phyloP scores from a whole-genome alignment of 441 rosid genomes.

The Croton setiger region DNA sequence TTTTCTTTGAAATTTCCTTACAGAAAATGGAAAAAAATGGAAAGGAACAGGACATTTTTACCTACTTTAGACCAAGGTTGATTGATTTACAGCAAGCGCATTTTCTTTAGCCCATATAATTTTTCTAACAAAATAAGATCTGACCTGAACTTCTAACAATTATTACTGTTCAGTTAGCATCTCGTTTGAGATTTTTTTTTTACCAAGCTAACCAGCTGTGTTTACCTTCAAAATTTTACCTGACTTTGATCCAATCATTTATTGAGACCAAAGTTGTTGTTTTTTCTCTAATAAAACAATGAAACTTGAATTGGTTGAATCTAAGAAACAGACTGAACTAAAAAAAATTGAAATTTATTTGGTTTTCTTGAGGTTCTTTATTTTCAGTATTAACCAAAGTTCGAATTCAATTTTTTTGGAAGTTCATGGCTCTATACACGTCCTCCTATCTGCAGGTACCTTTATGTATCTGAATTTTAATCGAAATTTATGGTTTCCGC shows the following conservation, averaged over 20 bases:
- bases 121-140: no score
- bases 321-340: neutral
- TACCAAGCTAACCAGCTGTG: neutral
- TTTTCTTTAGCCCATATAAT: neutral
- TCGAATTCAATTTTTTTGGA: neutral
- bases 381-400: neutral
- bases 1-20: neutral
- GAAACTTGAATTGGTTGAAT: neutral
- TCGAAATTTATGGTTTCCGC: slow-evolving; percentile 20
- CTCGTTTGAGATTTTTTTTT: neutral
- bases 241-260: neutral
- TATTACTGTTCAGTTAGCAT: neutral
- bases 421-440: no score
- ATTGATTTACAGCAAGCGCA: neutral
- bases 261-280: no score
- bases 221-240: neutral
- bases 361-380: neutral
- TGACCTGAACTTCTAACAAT: neutral
- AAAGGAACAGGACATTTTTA: no score
- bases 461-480: neutral
- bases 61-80: neutral
- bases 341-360: neutral
- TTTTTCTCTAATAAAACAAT: neutral
- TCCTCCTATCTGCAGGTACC: neutral
- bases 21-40: no score